Evolutionary conservation across 2,329 filamentous ascomycete species (phyloP).

Genomic region (Penicillium janthinellum): DNA sequence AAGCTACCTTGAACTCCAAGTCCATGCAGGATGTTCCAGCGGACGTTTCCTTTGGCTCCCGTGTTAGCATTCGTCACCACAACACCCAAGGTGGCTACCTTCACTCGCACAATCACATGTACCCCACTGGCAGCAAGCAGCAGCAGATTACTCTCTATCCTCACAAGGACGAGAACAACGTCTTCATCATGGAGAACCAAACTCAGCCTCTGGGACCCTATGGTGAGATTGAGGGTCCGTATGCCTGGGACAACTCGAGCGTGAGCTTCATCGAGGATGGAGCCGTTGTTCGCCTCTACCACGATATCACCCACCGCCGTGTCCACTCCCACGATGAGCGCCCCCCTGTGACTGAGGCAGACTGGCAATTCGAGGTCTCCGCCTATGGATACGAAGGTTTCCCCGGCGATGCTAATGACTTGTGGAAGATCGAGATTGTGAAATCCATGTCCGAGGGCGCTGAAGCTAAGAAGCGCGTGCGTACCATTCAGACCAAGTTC

Average conservation of each 20-base stretch:
- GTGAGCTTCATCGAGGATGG: constrained; percentile 72
- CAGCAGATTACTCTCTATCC: constrained; percentile 98
- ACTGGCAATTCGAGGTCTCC: constrained; percentile 95
- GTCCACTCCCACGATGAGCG: constrained; percentile 94
- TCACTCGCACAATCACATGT: constrained; percentile 97
- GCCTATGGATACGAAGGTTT: constrained; percentile 98
- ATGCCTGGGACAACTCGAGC: constrained; percentile 79
- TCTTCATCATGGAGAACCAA: constrained; percentile 93
- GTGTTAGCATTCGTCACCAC: constrained; percentile 83
- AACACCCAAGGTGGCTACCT: constrained; percentile 98
- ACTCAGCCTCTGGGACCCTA: constrained; percentile 81
- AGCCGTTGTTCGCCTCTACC: constrained; percentile 78
- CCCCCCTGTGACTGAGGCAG: constrained; percentile 78
- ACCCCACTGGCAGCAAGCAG: constrained; percentile 94
- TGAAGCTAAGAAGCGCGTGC: constrained; percentile 77
- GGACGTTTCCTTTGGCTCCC: constrained; percentile 86
- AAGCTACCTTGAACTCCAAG: constrained; percentile 95
- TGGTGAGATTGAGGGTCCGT: constrained; percentile 77
- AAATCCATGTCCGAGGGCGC: constrained; percentile 81
- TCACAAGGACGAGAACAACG: constrained; percentile 98
- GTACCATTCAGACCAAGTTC: constrained; percentile 97
- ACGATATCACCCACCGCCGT: constrained; percentile 78
- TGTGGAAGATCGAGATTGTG: constrained; percentile 92
- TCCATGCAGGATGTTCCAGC: constrained; percentile 93
- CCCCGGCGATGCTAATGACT: constrained; percentile 92